Evolutionary conservation across 164 flowering plant genomes (phyloP).

Genomic region (Kalanchoe fedtschenkoi): DNA sequence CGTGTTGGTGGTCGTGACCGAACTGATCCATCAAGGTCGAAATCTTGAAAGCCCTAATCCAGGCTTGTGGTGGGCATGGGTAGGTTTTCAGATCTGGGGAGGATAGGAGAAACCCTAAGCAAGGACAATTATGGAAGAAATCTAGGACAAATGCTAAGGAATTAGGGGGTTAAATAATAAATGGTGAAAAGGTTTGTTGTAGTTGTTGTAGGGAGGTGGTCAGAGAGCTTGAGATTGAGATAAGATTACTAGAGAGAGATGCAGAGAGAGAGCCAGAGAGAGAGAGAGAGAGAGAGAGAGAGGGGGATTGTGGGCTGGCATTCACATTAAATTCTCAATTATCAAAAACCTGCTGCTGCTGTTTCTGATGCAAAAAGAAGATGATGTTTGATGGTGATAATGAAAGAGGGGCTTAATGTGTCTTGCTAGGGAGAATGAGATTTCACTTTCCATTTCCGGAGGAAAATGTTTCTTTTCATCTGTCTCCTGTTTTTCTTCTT

Average conservation of each 20-base stretch:
- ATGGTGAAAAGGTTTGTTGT: constrained; percentile 3
- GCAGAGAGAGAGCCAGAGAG: too few species aligned
- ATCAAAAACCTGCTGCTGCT: constrained; percentile 2
- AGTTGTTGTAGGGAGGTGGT: too few species aligned
- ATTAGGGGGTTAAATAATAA: constrained; percentile 6
- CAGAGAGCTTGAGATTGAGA: background rate
- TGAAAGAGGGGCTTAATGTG: background rate
- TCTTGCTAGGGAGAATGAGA: background rate
- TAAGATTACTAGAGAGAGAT: constrained; percentile 6
- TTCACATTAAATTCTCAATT: constrained; percentile 2
- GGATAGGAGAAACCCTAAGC: background rate
- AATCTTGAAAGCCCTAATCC: too few species aligned
- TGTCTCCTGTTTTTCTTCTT: background rate
- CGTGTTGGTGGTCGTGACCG: background rate
- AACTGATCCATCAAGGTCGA: constrained; percentile 2
- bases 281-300: too few species aligned
- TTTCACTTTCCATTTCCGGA: constrained; percentile 5
- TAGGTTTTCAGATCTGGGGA: background rate
- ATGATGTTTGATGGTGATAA: constrained; percentile 2
- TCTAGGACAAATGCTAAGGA: background rate
- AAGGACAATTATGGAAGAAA: constrained; percentile 4
- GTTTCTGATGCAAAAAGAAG: constrained; percentile 1
- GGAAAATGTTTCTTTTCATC: background rate
- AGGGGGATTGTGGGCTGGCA: constrained; percentile 4
- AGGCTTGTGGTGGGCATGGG: too few species aligned